Evolutionary conservation across 2,329 filamentous ascomycete genomes (phyloP).

Genomic region (Penicillium sp.): DNA sequence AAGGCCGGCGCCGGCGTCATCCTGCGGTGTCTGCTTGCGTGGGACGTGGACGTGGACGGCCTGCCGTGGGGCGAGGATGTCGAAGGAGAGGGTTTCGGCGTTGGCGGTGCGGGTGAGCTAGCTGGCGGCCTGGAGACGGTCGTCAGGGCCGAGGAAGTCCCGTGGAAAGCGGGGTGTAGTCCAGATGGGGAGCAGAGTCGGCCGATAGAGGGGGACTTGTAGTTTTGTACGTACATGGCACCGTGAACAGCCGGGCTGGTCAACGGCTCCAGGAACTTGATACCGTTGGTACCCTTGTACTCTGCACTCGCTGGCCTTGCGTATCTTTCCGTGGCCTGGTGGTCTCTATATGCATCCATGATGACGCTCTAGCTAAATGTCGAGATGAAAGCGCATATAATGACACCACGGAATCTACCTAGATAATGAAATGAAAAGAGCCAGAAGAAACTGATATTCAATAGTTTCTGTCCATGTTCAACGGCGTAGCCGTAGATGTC

Average conservation of each 20-base stretch:
- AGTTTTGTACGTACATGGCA: not conserved
- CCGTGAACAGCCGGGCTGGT: no score
- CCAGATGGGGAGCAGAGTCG: conserved; percentile 2
- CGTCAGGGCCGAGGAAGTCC: conserved; percentile 67
- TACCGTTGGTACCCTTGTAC: no score
- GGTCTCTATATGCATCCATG: no score
- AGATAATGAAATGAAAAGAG: no score
- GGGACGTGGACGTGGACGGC: conserved; percentile 76
- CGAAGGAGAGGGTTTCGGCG: conserved; percentile 60
- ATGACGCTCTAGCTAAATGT: no score
- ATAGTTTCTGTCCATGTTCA: no score
- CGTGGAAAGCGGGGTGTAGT: conserved; percentile 25
- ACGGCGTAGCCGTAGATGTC: no score
- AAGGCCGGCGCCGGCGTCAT: conserved; percentile 84
- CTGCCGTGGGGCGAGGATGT: conserved; percentile 83
- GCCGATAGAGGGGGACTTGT: not conserved
- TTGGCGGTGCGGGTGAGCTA: conserved; percentile 57
- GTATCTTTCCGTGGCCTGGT: no score
- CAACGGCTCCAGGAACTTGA: no score
- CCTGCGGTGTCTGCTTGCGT: conserved; percentile 68
- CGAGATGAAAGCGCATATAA: no score
- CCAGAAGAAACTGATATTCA: no score
- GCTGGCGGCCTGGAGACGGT: conserved; percentile 79
- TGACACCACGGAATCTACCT: not conserved
- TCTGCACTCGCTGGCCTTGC: no score